Base-by-base conservation (phyloP, 805 yeast species). In the Hanseniaspora singularis region DNA sequence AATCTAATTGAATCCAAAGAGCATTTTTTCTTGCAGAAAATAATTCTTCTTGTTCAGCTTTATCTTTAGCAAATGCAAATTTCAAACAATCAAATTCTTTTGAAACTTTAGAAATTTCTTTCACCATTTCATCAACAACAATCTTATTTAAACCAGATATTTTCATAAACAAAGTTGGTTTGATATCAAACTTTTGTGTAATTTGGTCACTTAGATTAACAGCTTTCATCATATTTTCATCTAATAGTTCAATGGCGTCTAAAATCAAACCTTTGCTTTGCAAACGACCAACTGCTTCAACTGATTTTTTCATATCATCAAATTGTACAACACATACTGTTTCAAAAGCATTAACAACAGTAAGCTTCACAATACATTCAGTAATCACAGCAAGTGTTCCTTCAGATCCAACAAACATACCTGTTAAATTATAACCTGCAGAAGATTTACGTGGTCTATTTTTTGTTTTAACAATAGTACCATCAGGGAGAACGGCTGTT, bases 11-110 rank as follows among this genome's bases (percentile, higher is more conserved):
- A 11, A 83, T 73, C 78, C 81, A 79, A 3, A 79, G 58, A 0
- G 83, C 92, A 59, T 81, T 79, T 59, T 85, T 85, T 47, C 95
- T 64, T 8, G 95, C 95, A n/a, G 79, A 72, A 78, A 92, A 85
- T 33, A 86, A 65, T 57, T 82, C 92, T 12, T 70, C 72, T 40
- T 76, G 76, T 54, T 82, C 88, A 31, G 77, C 81, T 24, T 72
- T 73, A 45, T 68, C 68, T 41, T 69, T 65, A 0, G 95, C 94
- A 62, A 79, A 76, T 50, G 73, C 71, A 55, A 85, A 76, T 14
- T 66, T 62, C 16, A 57, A 57, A 47, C 77, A 68, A 32, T 73
- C 63, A 60, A 81, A 68, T 33, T 59, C 51, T 26, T 63, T 55
- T 30, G 79, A 66, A 33, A 77, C 66, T 3, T 52, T 49, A 46